A percentile compares a stretch with the other conserved stretches of the same genome.
phyloP scores from a whole-genome alignment of 2,329 filamentous ascomycete genomes.

The Orbilia quercus region DNA sequence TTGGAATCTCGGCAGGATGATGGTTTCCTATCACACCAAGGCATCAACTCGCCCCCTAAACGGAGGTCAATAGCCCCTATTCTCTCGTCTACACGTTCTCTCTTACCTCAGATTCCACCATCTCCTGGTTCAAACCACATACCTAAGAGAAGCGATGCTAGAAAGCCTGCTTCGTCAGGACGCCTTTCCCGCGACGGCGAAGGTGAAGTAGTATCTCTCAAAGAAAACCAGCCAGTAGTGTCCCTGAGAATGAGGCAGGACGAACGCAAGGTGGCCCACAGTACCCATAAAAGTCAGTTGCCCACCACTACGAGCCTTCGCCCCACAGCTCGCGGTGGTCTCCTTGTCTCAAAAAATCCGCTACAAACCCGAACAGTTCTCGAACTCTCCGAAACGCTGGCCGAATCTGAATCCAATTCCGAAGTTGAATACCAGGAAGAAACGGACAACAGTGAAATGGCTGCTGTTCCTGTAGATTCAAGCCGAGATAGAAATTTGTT shows the following conservation, averaged over 20 bases:
- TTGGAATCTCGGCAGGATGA: conserved; percentile 17
- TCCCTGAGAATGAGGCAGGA: background rate
- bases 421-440: conserved; percentile 9
- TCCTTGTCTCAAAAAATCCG: conserved; percentile 16
- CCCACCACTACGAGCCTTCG: background rate
- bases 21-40: background rate
- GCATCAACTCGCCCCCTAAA: conserved; percentile 35
- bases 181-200: background rate
- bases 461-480: conserved; percentile 10
- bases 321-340: conserved; percentile 12
- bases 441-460: conserved; percentile 22
- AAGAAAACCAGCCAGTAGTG: conserved; percentile 41
- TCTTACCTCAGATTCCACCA: background rate
- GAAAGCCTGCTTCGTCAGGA: too few species aligned
- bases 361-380: background rate
- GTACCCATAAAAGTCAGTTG: background rate
- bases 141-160: background rate
- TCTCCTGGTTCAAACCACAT: background rate
- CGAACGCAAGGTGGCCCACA: background rate
- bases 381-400: background rate
- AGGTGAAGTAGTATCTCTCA: conserved; percentile 17
- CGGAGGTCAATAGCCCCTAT: conserved; percentile 19
- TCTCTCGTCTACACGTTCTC: background rate
- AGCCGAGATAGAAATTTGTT: background rate
- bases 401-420: background rate